phyloP scores from a whole-genome alignment of 306 rosid genomes.

The Quercus aquifolioides region DNA sequence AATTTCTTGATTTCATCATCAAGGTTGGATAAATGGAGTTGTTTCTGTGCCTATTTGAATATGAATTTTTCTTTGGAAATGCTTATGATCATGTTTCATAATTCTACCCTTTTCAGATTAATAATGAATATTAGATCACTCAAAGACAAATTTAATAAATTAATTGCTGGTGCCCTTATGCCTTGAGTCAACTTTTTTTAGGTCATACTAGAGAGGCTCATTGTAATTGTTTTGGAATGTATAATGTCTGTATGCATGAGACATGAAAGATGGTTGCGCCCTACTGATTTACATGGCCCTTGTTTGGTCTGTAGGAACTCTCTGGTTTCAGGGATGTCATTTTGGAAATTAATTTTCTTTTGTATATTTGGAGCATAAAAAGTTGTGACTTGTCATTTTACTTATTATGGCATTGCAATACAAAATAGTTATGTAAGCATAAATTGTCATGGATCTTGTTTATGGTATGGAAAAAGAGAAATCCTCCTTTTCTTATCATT shows the following conservation, averaged over 20 bases:
- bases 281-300: neutral
- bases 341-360: constrained; percentile 6
- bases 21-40: too few relatives aligned
- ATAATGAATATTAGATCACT: neutral
- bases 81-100: too few relatives aligned
- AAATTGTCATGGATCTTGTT: neutral
- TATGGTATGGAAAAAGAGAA: constrained; percentile 12
- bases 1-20: too few relatives aligned
- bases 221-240: neutral
- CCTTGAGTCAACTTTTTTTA: neutral
- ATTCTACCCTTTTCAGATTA: neutral
- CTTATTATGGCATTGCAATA: constrained; percentile 3
- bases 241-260: neutral
- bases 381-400: constrained; percentile 4
- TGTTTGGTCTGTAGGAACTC: neutral
- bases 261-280: neutral
- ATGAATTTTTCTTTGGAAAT: too few relatives aligned
- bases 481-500: constrained; percentile 25
- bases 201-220: neutral
- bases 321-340: neutral
- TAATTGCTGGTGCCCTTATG: neutral
- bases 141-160: neutral
- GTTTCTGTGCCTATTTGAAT: too few relatives aligned
- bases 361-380: constrained; percentile 6
- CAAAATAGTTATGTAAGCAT: neutral